Evolutionary conservation across 306 rosid genomes (phyloP).

Genomic region (Medicago ruthenica): DNA sequence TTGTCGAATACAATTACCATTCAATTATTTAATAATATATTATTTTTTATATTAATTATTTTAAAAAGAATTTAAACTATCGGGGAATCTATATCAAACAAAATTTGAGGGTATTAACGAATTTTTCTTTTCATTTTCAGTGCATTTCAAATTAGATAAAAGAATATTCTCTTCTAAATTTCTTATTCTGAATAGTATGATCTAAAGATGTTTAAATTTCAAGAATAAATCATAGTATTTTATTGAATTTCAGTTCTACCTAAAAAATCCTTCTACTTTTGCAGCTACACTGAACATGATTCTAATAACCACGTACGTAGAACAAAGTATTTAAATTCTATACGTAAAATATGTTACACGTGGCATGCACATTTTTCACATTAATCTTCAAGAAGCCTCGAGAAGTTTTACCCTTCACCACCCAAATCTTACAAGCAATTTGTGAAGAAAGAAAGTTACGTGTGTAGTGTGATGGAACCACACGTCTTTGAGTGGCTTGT

Average conservation of each 20-base stretch:
- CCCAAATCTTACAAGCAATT: conserved; percentile 38
- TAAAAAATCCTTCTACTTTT: neutral
- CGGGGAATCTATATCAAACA: no score
- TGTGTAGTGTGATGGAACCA: conserved; percentile 40
- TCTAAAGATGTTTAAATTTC: no score
- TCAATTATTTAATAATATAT: no score
- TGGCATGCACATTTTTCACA: conserved; percentile 2
- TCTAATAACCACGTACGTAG: neutral
- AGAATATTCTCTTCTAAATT: neutral
- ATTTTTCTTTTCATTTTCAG: no score
- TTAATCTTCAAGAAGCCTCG: conserved; percentile 39
- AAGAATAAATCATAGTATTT: no score
- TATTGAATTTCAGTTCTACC: neutral
- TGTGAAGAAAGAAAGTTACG: conserved; percentile 48
- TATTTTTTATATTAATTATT: no score
- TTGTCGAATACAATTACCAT: no score
- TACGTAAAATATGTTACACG: conserved; percentile 33
- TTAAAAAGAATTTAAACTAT: no score
- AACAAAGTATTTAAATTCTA: conserved; percentile 17
- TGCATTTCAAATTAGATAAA: neutral
- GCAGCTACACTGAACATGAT: neutral
- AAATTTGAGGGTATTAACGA: no score
- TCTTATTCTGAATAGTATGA: no score
- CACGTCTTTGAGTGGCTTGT: conserved; percentile 24
- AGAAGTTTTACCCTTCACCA: conserved; percentile 40